Evolutionary conservation across 2,329 filamentous ascomycete species (phyloP).

Genomic region (Dichotomopilus funicola): DNA sequence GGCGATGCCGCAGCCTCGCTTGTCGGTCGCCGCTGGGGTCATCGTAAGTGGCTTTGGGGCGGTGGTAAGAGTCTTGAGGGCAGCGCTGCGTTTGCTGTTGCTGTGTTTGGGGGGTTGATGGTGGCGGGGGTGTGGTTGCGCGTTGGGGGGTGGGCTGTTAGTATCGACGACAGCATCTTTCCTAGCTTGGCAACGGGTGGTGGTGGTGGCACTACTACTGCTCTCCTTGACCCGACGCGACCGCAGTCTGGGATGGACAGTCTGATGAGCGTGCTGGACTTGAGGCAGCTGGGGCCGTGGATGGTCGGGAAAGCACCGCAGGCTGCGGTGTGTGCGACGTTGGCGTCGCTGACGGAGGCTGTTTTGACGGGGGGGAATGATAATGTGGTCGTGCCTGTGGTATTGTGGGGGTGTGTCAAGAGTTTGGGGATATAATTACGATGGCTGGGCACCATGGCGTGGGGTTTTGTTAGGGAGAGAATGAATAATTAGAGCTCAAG

Average conservation of each 20-base stretch:
- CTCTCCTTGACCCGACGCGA: neutral
- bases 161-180: neutral
- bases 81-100: constrained; percentile 69
- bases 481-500: neutral
- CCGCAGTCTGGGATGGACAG: constrained; percentile 8
- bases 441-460: too few species aligned
- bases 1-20: constrained; percentile 91
- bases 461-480: constrained; percentile 1
- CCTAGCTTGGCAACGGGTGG: neutral
- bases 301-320: constrained; percentile 44
- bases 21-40: constrained; percentile 79
- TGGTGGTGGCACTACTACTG: neutral
- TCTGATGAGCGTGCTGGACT: constrained; percentile 10
- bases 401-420: constrained; percentile 87
- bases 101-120: constrained; percentile 69
- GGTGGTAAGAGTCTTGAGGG: constrained; percentile 95
- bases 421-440: constrained; percentile 50
- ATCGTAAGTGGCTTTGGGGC: constrained; percentile 90
- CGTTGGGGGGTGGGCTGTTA: constrained; percentile 63
- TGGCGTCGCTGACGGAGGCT: constrained; percentile 88
- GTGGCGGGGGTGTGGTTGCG: constrained; percentile 67
- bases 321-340: constrained; percentile 62
- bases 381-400: constrained; percentile 92
- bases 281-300: constrained; percentile 7
- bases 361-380: constrained; percentile 96